These are phyloP conservation scores for Ascobolus immersus DNA, from an alignment of 495 filamentous ascomycete species.

Conservation along the genomic window DNA sequence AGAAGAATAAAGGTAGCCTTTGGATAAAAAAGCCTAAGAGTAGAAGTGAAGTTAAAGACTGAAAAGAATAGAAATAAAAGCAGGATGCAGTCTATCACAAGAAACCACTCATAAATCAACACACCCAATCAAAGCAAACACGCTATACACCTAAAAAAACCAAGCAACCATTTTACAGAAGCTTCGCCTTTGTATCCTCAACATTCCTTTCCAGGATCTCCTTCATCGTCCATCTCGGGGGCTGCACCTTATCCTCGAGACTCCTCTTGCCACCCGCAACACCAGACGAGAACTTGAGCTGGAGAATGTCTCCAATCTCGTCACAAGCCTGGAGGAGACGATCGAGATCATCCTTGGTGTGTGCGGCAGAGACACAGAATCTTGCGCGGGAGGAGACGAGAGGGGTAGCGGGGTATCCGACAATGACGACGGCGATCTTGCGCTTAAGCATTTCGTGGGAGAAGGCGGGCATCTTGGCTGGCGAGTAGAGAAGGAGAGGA, in stretches of 20 bases:
- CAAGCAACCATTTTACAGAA: no score
- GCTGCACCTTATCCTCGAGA: conserved; percentile 45
- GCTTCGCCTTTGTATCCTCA: conserved; percentile 61
- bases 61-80: no score
- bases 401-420: conserved; percentile 94
- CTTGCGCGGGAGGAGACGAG: conserved; percentile 79
- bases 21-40: no score
- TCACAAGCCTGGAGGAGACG: conserved; percentile 73
- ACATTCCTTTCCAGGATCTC: conserved; percentile 59
- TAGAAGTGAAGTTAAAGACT: no score
- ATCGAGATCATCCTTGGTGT: conserved; percentile 95
- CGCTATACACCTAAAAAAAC: no score
- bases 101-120: no score
- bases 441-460: conserved; percentile 93
- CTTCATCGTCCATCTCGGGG: conserved; percentile 58
- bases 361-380: conserved; percentile 85
- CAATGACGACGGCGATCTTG: conserved; percentile 94
- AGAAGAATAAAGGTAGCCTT: no score
- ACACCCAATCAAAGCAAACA: no score
- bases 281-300: conserved; percentile 87
- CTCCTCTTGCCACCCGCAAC: conserved; percentile 62
- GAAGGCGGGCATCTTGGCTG: conserved; percentile 92
- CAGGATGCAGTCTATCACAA: no score
- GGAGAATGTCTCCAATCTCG: conserved; percentile 70
- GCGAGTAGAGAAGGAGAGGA: conserved; percentile 78